Percentiles rank a stretch among this genome's conserved stretches.
Evolutionary conservation across 2,329 filamentous ascomycete species (phyloP).

Genomic region (Rutstroemia sp.): DNA sequence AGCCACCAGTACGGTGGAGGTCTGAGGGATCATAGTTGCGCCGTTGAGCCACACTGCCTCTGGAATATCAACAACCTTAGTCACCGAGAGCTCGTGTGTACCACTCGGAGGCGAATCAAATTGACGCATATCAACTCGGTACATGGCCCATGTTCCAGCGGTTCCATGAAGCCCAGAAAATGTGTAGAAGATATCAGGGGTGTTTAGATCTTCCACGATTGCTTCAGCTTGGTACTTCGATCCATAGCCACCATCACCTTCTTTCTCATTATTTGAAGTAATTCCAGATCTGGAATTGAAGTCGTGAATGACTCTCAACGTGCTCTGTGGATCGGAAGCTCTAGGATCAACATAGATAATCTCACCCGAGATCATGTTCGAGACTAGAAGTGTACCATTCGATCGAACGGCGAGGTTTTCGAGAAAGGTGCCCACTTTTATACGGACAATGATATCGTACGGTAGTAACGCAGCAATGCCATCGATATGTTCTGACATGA

Average conservation of each 20-base stretch:
- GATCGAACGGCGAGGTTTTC: conserved; percentile 32
- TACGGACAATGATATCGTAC: neutral
- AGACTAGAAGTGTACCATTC: conserved; percentile 43
- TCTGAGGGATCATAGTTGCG: neutral
- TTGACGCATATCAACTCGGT: neutral
- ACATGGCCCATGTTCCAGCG: neutral
- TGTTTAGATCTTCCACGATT: neutral
- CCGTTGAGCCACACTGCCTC: neutral
- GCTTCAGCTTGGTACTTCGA: conserved; percentile 2
- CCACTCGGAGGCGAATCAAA: neutral
- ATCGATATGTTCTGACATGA: neutral
- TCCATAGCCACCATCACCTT: neutral
- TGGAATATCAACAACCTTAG: neutral
- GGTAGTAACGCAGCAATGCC: neutral
- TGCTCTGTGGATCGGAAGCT: neutral
- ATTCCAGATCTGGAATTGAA: neutral
- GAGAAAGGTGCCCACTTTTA: conserved; percentile 7
- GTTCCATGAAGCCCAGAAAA: conserved; percentile 4
- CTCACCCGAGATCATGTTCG: conserved; percentile 24
- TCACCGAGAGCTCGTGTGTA: neutral
- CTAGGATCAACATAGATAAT: conserved; percentile 21
- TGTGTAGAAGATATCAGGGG: neutral
- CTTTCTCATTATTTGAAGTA: neutral
- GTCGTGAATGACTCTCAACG: neutral
- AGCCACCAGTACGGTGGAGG: neutral